These are phyloP conservation scores for Porpolomopsis calyptriformis DNA, from an alignment of 768 basidiomycete species.

Conservation along the genomic window DNA sequence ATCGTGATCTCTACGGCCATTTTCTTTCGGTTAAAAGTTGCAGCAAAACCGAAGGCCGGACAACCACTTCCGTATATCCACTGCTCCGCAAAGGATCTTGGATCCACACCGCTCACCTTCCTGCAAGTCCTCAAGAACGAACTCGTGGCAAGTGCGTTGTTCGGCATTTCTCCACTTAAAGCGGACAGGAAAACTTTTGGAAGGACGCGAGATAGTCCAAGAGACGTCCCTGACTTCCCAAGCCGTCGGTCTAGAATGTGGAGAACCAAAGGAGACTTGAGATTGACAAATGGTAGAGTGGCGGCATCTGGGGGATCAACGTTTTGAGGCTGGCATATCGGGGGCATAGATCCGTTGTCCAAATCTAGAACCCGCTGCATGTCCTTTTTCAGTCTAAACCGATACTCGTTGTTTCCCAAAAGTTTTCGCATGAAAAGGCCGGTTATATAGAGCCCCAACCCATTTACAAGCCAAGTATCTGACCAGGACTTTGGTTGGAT, in stretches of 20 bases:
- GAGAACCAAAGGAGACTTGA: conserved; percentile 92
- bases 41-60: conserved; percentile 80
- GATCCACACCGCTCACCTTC: conserved; percentile 88
- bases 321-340: conserved; percentile 84
- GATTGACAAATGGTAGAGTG: conserved; percentile 77
- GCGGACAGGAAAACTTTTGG: conserved; percentile 93
- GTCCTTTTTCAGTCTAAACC: conserved; percentile 91
- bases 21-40: conserved; percentile 93
- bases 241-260: conserved; percentile 91
- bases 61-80: conserved; percentile 99
- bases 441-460: conserved; percentile 82
- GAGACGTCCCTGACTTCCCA: conserved; percentile 89
- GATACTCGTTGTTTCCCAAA: conserved; percentile 93
- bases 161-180: conserved; percentile 79
- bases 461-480: conserved; percentile 96
- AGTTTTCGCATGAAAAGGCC: conserved; percentile 78
- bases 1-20: conserved; percentile 97
- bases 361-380: conserved; percentile 84
- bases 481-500: conserved; percentile 89
- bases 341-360: conserved; percentile 84
- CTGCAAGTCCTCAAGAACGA: conserved; percentile 85
- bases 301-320: conserved; percentile 76
- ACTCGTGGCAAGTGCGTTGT: conserved; percentile 81
- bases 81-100: conserved; percentile 89
- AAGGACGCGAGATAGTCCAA: conserved; percentile 87